Conservation (phyloP, 2,329 filamentous ascomycete genomes). For the Fusarium secorum region DNA sequence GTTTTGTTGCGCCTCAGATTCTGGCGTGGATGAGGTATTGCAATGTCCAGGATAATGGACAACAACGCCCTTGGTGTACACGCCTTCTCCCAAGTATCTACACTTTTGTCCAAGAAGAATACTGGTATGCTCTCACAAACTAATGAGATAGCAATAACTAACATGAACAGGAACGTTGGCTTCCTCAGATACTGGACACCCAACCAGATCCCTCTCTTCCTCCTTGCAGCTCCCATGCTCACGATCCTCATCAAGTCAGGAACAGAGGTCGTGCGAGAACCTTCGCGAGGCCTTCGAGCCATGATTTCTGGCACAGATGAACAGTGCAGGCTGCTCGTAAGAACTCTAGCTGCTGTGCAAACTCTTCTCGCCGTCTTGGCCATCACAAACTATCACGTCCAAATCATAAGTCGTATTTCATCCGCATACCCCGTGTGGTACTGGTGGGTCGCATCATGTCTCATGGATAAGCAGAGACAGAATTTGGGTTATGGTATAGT, state of each 20-base stretch:
- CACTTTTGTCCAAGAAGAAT: slow-evolving; percentile 84
- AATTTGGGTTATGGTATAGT: slow-evolving; percentile 55
- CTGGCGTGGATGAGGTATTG: slow-evolving; percentile 80
- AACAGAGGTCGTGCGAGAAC: slow-evolving; percentile 46
- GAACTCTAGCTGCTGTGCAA: slow-evolving; percentile 75
- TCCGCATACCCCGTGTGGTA: slow-evolving; percentile 93
- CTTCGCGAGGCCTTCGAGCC: slow-evolving; percentile 15
- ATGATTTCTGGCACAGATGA: slow-evolving; percentile 4
- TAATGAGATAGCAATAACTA: slow-evolving; percentile 22
- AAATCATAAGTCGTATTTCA: slow-evolving; percentile 89
- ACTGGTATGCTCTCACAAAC: slow-evolving; percentile 73
- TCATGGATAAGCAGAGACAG: slow-evolving; percentile 47
- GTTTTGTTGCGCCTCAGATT: slow-evolving; percentile 75
- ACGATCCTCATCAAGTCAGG: slow-evolving; percentile 68
- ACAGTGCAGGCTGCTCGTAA: slow-evolving; percentile 48
- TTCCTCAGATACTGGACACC: slow-evolving; percentile 90
- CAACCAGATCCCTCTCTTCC: slow-evolving; percentile 85
- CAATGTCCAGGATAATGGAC: slow-evolving; percentile 29
- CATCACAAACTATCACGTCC: slow-evolving; percentile 85
- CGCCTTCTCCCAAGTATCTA: slow-evolving; percentile 84
- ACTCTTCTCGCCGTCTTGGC: slow-evolving; percentile 74
- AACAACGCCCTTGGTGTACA: slow-evolving; percentile 76
- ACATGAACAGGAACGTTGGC: slow-evolving; percentile 75
- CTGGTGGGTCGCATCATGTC: slow-evolving; percentile 71
- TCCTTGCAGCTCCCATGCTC: slow-evolving; percentile 82